phyloP scores from a whole-genome alignment of 495 filamentous ascomycete species.

The Tuber microsphaerosporum region DNA sequence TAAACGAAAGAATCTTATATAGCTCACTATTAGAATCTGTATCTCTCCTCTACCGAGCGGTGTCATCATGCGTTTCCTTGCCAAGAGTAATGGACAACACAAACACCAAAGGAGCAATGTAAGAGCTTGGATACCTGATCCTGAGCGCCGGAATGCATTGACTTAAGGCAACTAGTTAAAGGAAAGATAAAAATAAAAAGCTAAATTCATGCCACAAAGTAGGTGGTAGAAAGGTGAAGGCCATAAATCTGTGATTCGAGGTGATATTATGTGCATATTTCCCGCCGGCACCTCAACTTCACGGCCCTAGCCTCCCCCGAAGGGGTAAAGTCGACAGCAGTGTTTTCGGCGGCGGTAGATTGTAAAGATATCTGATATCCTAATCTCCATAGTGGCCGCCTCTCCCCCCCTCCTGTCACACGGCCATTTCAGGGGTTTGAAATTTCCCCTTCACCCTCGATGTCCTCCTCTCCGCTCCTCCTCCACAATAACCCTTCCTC shows the following conservation, averaged over 20 bases:
- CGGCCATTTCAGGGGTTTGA: neutral
- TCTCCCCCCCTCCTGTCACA: conserved; percentile 9
- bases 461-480: conserved; percentile 4
- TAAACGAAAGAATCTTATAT: conserved; percentile 69
- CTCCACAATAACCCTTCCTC: conserved; percentile 34
- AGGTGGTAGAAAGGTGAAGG: conserved; percentile 84
- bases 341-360: neutral
- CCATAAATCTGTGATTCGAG: conserved; percentile 97
- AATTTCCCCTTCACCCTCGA: neutral
- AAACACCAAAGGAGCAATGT: conserved; percentile 84
- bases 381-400: conserved; percentile 25
- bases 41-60: conserved; percentile 74
- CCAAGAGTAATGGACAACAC: conserved; percentile 85
- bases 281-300: conserved; percentile 9
- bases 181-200: conserved; percentile 99
- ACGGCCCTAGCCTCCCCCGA: conserved; percentile 25
- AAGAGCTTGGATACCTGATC: conserved; percentile 92
- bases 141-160: conserved; percentile 81
- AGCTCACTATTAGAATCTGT: conserved; percentile 89
- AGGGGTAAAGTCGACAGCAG: conserved; percentile 31
- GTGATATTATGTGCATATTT: conserved; percentile 64
- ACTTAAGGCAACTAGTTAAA: conserved; percentile 85
- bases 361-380: conserved; percentile 30
- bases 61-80: conserved; percentile 93
- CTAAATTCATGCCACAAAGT: conserved; percentile 98